Base-by-base conservation (phyloP, 768 basidiomycete genomes). In the Lepiota brunneoincarnata region DNA sequence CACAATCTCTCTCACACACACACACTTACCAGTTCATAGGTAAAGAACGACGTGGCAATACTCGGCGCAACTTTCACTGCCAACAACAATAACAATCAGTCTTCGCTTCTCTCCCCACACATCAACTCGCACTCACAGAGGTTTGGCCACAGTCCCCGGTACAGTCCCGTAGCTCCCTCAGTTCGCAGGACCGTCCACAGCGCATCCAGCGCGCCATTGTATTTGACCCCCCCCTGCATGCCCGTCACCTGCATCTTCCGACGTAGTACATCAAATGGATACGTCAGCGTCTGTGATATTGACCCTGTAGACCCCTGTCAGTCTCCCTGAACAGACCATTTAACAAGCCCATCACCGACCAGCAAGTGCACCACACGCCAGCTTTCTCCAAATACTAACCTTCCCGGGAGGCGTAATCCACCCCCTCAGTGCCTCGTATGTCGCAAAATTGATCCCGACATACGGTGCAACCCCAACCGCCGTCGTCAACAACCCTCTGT, bases 241-340 rank as follows among this genome's bases (percentile, higher is more conserved):
- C 92, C 92, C 4, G 84, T 80, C 55, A 96, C 91, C 68, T 98
- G 96, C 88, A 98, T 93, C 77, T 98, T 96, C 57, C 96, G 80
- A 43, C 96, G 80, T 55, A 98, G 70, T 4, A 98, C 91, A 67
- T 99, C 96, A 63, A 97, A 91, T 7, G 96, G 96, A 67, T 96
- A 98, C 4, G 95, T 98, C 61, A 98, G 70, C 46, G 93, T 92
- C 69, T 98, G 93, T 11, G 93, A 94, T 59, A 96, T 87, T 21
- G 87, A 84, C n/a, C 92, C 92, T 82, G 70, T 36, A 24, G 48
- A 49, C 23, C 46, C 54, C 42, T 37, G 50, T 39, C 54, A 34
- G 31, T 20, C 45, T 17, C 15, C 20, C 46, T 36, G 42, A 35
- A 49, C 26, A 42, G n/a, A 9, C 44, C 26, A 36, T 26, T 10